Conservation (phyloP, 2,329 filamentous ascomycete genomes). For the Thielaviopsis ethacetica region DNA sequence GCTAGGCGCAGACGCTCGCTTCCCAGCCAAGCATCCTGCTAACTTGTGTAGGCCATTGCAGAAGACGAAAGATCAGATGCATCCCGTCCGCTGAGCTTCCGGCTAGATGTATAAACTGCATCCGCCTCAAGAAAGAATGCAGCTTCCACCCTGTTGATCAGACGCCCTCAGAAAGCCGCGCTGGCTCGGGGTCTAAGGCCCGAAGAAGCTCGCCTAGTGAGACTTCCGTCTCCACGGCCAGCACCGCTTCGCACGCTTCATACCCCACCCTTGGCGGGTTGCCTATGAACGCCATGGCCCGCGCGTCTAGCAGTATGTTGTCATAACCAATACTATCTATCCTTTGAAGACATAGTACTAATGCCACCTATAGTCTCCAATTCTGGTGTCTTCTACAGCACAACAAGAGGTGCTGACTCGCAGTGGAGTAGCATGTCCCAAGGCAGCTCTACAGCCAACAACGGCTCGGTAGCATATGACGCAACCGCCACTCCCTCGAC, state of each 20-base stretch:
- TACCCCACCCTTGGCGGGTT: not conserved
- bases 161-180: constrained; percentile 31
- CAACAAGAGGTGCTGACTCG: not conserved
- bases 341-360: not conserved
- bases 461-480: not conserved
- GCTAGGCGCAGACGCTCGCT: not conserved
- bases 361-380: not conserved
- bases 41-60: constrained; percentile 56
- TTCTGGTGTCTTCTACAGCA: not conserved
- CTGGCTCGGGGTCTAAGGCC: constrained; percentile 24
- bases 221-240: not conserved
- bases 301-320: not conserved
- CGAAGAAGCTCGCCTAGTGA: not conserved
- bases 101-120: constrained; percentile 79
- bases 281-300: not conserved
- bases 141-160: constrained; percentile 81
- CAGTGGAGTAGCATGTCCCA: not conserved
- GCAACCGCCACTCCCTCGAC: not conserved
- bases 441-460: not conserved
- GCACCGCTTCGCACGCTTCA: not conserved
- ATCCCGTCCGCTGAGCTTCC: constrained; percentile 58
- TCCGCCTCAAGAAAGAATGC: constrained; percentile 85
- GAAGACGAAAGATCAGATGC: constrained; percentile 85
- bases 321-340: not conserved
- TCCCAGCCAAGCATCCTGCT: not conserved